Conservation (phyloP, 768 basidiomycete species). For the Porphyrellus cyaneotinctus region DNA sequence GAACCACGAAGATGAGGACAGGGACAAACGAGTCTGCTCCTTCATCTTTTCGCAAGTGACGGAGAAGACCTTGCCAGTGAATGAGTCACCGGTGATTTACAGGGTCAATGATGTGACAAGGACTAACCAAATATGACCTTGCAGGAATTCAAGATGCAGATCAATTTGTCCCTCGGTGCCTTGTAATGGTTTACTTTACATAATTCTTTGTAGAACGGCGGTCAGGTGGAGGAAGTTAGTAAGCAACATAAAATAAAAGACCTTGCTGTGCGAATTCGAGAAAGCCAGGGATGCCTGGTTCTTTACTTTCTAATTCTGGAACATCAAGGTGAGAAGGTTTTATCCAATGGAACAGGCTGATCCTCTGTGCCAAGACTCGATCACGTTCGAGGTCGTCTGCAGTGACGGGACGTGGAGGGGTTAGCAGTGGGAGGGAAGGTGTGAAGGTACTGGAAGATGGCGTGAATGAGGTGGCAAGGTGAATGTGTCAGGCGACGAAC, state of each 20-base stretch:
- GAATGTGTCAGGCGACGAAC: constrained; percentile 46
- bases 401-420: constrained; percentile 73
- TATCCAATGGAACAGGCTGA: constrained; percentile 88
- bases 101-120: constrained; percentile 9
- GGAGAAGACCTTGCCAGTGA: constrained; percentile 64
- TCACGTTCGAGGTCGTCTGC: constrained; percentile 97
- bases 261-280: constrained; percentile 88
- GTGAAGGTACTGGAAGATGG: constrained; percentile 74
- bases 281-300: constrained; percentile 57
- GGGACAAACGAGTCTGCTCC: constrained; percentile 95
- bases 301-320: constrained; percentile 64
- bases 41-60: constrained; percentile 80
- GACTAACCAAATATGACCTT: constrained; percentile 96
- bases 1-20: constrained; percentile 87
- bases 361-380: constrained; percentile 84
- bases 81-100: neutral
- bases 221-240: constrained; percentile 1
- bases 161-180: constrained; percentile 95
- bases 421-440: constrained; percentile 66
- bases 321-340: constrained; percentile 87
- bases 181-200: constrained; percentile 98
- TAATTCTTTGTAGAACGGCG: constrained; percentile 53
- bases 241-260: constrained; percentile 25
- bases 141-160: constrained; percentile 95
- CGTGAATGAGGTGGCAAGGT: constrained; percentile 1